Conservation (phyloP, 768 basidiomycete species). For the Macrolepiota fuliginosa region DNA sequence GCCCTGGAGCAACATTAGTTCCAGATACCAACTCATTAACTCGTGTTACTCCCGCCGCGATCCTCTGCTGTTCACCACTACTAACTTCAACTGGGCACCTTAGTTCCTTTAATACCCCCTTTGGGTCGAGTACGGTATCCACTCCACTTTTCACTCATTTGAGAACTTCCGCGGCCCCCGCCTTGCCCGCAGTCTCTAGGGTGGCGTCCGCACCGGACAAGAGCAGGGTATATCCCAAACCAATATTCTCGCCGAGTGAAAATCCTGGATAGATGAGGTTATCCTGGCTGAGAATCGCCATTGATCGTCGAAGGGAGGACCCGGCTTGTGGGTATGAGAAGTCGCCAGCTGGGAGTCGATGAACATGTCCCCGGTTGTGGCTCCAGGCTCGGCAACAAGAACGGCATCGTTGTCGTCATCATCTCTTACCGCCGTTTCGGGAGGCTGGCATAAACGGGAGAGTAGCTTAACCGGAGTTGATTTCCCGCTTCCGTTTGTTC, state of each 20-base stretch:
- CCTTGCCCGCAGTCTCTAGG: constrained; percentile 32
- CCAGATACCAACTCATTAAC: neutral
- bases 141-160: constrained; percentile 33
- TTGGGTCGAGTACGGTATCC: constrained; percentile 36
- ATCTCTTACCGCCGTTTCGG: neutral
- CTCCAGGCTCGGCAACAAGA: too few species aligned
- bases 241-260: constrained; percentile 38
- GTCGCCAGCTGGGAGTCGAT: constrained; percentile 40
- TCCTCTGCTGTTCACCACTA: constrained; percentile 46
- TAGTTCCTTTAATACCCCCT: constrained; percentile 21
- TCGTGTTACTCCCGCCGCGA: constrained; percentile 41
- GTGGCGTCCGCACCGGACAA: constrained; percentile 20
- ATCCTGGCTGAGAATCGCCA: constrained; percentile 49
- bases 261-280: constrained; percentile 43
- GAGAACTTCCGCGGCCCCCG: constrained; percentile 40
- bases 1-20: constrained; percentile 26
- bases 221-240: constrained; percentile 26
- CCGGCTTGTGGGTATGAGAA: constrained; percentile 34
- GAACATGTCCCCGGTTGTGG: constrained; percentile 32
- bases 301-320: constrained; percentile 39
- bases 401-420: neutral
- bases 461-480: constrained; percentile 36
- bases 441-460: constrained; percentile 33
- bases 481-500: constrained; percentile 39
- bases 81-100: constrained; percentile 30